Conservation (phyloP, 352 stramenopile species). For the Pythium guiyangense region DNA sequence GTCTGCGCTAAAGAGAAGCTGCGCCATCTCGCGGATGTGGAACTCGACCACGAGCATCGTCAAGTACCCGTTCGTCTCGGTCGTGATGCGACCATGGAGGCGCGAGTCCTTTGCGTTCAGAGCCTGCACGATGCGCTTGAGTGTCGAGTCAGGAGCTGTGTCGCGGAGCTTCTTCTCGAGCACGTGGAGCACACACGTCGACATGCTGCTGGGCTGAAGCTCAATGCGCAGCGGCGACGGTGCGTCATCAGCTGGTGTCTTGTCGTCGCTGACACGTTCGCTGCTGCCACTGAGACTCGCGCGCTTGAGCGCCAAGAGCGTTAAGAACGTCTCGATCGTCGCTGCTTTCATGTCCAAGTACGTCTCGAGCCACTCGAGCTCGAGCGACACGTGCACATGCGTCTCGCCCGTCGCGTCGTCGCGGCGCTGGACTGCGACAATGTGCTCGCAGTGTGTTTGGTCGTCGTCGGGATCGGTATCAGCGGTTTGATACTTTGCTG, state of each 20-base stretch:
- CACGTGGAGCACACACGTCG: conserved; percentile 45
- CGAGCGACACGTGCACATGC: conserved; percentile 29
- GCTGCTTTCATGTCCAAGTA: conserved; percentile 69
- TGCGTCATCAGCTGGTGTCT: no score
- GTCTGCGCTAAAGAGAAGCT: conserved; percentile 17
- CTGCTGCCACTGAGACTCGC: conserved; percentile 15
- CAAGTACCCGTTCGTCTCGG: conserved; percentile 58
- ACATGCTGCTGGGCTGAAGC: conserved; percentile 45
- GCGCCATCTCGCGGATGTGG: conserved; percentile 50
- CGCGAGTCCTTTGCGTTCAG: not conserved
- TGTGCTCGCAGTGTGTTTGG: not conserved
- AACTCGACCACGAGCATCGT: conserved; percentile 47
- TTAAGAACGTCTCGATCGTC: conserved; percentile 78
- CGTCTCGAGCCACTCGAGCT: conserved; percentile 54
- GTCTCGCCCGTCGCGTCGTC: not conserved
- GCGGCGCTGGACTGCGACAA: conserved; percentile 1
- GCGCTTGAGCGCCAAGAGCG: conserved; percentile 35
- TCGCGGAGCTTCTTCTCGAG: conserved; percentile 46
- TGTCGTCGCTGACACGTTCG: not conserved
- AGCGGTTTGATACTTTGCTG: no score
- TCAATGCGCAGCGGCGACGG: conserved; percentile 10
- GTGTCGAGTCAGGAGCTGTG: conserved; percentile 23
- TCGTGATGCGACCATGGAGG: conserved; percentile 18
- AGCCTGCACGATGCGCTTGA: conserved; percentile 30
- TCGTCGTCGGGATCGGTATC: not conserved